Percentiles rank a stretch among this genome's conserved stretches.
phyloP scores from a whole-genome alignment of 108 stramenopile genomes.

The Craspedostauros australis region DNA sequence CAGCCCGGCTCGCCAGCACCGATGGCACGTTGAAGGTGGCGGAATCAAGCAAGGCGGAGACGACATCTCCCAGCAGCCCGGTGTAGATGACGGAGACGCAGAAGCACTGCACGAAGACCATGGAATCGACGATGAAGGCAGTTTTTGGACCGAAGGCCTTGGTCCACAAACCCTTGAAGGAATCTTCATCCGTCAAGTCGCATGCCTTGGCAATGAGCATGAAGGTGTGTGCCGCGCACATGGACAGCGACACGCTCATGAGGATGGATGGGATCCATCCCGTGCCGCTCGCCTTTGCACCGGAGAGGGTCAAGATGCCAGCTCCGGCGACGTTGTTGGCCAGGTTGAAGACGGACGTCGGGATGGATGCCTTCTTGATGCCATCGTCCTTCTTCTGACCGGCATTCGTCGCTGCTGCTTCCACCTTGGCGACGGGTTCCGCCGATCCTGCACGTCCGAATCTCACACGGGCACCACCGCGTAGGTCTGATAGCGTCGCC shows the following conservation, averaged over 20 bases:
- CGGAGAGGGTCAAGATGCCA: slow-evolving; percentile 32
- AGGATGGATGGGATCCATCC: slow-evolving; percentile 35
- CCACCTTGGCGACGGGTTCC: no score
- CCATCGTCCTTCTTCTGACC: no score
- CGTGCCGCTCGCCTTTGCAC: slow-evolving; percentile 30
- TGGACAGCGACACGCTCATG: slow-evolving; percentile 8
- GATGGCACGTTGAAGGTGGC: not conserved
- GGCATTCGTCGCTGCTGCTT: no score
- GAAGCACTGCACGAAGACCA: slow-evolving; percentile 27
- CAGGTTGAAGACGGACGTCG: slow-evolving; percentile 32
- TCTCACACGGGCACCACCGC: no score
- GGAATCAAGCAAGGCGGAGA: slow-evolving; percentile 15
- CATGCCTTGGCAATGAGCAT: slow-evolving; percentile 30
- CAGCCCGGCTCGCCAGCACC: slow-evolving; percentile 2
- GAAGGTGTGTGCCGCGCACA: slow-evolving; percentile 21
- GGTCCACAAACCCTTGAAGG: slow-evolving; percentile 35
- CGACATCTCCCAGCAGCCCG: slow-evolving; percentile 37
- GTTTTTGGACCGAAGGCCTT: slow-evolving; percentile 26
- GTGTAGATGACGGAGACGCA: slow-evolving; percentile 27
- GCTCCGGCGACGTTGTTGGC: slow-evolving; percentile 51
- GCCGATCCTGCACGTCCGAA: no score
- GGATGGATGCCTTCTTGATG: slow-evolving; percentile 13
- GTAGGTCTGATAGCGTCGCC: no score
- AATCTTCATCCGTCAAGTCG: slow-evolving; percentile 13
- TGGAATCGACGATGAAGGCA: slow-evolving; percentile 26